Evolutionary conservation across 257 asterid genomes (phyloP), one percentile per base, ranked within the genome.

Genomic region (Lavandula angustifolia): DNA sequence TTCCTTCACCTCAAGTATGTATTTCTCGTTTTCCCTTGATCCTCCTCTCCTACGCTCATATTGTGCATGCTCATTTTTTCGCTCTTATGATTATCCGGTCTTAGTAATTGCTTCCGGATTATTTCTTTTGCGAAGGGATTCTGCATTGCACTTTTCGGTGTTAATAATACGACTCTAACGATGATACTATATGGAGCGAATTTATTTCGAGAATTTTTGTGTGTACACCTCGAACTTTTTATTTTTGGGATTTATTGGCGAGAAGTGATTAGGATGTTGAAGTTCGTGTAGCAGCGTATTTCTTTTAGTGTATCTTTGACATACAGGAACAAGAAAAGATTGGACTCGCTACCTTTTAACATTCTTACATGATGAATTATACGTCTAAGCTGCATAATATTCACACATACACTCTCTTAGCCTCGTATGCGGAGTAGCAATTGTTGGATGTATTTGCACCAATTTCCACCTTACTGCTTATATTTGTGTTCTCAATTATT

Each of bases 1-100:
- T 86, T 54, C 82, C 81, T 60, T 78, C 87, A 17, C 74, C 85
- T 40, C 79, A 79, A 34, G 95, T 84, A 80, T 71, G 32, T 2
- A 48, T 7, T 12, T 27, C 4, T 17, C 31, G 3, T 64, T 11
- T 11, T 51, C 35, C 5, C 3, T 9, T 22, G 33, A 12, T 42
- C 31, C 22, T 9, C 0, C 16, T 47, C 49, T 40, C n/a, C 6
- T 14, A 6, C n/a, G 51, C 6, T 41, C 9, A 8, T 29, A 63
- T 16, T 33, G 2, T 32, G 44, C 38, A 13, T 9, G 17, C 34
- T 32, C 41, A n/a, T 43, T 9, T 7, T 10, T 43, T 51, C 12
- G 6, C 27, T 31, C 33, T 9, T 44, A 1, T 18, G n/a, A 12
- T 67, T 9, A 2, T n/a, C 3, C n/a, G 7, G 9, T 40, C 6